Conservation (phyloP, 306 rosid species). For the Cicer pinnatifidum region DNA sequence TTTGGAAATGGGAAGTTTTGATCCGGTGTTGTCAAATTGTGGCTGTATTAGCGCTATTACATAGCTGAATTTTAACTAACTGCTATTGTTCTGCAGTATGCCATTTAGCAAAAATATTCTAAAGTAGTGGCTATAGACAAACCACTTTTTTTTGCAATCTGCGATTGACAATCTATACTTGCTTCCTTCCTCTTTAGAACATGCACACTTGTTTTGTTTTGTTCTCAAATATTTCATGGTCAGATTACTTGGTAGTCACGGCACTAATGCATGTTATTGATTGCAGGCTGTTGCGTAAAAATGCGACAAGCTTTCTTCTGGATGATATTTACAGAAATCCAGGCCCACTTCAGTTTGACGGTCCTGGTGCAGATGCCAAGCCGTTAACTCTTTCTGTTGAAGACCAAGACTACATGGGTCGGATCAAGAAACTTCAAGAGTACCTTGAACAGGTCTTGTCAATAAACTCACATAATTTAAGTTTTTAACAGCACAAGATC, state of each 20-base stretch:
- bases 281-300: slow-evolving; percentile 78
- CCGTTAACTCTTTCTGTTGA: slow-evolving; percentile 76
- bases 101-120: too few relatives aligned
- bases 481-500: not conserved
- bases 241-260: slow-evolving; percentile 3
- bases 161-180: not conserved
- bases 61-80: too few relatives aligned
- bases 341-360: slow-evolving; percentile 96
- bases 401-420: slow-evolving; percentile 99
- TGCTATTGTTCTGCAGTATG: too few relatives aligned
- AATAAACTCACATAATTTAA: not conserved
- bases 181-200: not conserved
- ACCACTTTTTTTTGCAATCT: too few relatives aligned
- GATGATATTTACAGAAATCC: slow-evolving; percentile 97
- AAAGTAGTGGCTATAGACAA: too few relatives aligned
- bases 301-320: slow-evolving; percentile 69
- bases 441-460: slow-evolving; percentile 80
- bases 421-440: slow-evolving; percentile 88
- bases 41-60: too few relatives aligned
- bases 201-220: not conserved
- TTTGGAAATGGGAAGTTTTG: too few relatives aligned
- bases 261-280: slow-evolving; percentile 43
- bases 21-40: too few relatives aligned
- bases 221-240: not conserved
- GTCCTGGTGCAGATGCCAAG: slow-evolving; percentile 95